Conservation (phyloP, 768 basidiomycete species). For the Phanerochaete sordida region DNA sequence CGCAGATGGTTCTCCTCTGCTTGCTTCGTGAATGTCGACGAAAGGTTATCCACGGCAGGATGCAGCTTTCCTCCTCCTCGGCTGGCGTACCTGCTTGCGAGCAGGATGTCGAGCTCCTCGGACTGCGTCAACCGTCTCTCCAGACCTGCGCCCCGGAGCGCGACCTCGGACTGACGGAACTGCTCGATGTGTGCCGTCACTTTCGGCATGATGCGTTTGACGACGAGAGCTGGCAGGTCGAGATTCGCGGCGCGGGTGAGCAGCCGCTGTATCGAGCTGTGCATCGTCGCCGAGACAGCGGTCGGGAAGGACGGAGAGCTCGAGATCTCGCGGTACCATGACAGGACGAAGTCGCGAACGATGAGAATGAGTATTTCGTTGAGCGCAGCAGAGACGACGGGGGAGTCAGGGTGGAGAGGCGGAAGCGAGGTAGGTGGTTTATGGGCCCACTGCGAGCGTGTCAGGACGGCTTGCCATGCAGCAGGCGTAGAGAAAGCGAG, state of each 20-base stretch:
- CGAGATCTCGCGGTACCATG: slow-evolving; percentile 88
- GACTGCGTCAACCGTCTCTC: slow-evolving; percentile 84
- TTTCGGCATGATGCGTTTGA: slow-evolving; percentile 84
- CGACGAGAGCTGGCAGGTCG: slow-evolving; percentile 73
- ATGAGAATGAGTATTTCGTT: slow-evolving; percentile 81
- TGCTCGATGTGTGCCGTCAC: slow-evolving; percentile 87
- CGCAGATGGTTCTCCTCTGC: slow-evolving; percentile 86
- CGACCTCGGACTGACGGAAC: slow-evolving; percentile 86
- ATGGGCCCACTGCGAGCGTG: slow-evolving; percentile 87
- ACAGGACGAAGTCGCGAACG: slow-evolving; percentile 81
- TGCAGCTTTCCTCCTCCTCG: slow-evolving; percentile 68
- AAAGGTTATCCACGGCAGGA: slow-evolving; percentile 82
- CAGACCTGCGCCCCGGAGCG: slow-evolving; percentile 76
- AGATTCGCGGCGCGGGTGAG: slow-evolving; percentile 49
- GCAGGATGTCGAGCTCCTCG: slow-evolving; percentile 82
- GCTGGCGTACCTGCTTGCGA: slow-evolving; percentile 78
- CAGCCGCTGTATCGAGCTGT: slow-evolving; percentile 58
- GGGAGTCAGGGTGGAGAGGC: slow-evolving; percentile 60
- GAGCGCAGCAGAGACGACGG: slow-evolving; percentile 63
- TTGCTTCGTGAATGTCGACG: slow-evolving; percentile 85
- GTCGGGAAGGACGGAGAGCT: slow-evolving; percentile 85
- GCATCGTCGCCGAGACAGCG: slow-evolving; percentile 74
- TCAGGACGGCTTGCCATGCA: slow-evolving; percentile 90
- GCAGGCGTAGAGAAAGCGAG: slow-evolving; percentile 89
- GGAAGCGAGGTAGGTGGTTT: slow-evolving; percentile 64